These are phyloP conservation scores for Fusarium mexicanum DNA, from an alignment of 2,329 filamentous ascomycete species.

Conservation along the genomic window DNA sequence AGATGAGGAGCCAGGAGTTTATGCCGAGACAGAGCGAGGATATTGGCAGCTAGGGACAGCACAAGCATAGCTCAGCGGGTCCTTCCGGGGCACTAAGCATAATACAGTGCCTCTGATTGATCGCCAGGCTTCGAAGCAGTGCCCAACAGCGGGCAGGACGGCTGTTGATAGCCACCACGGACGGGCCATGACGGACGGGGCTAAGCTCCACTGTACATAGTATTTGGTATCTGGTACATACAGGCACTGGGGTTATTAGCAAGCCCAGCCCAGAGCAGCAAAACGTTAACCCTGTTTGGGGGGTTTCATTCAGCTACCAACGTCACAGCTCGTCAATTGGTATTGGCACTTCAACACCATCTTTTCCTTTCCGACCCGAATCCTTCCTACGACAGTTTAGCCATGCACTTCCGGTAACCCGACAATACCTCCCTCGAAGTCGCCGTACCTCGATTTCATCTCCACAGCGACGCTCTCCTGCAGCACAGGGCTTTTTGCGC, in stretches of 20 bases:
- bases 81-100: conserved; percentile 43
- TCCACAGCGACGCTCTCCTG: conserved; percentile 8
- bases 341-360: conserved; percentile 31
- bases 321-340: conserved; percentile 38
- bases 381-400: conserved; percentile 11
- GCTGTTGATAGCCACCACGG: conserved; percentile 32
- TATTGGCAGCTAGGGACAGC: conserved; percentile 7
- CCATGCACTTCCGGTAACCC: conserved; percentile 39
- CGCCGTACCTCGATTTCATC: conserved; percentile 4
- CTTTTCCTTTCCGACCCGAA: conserved; percentile 19
- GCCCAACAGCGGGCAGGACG: conserved; percentile 20
- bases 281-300: conserved; percentile 28
- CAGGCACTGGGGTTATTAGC: conserved; percentile 18
- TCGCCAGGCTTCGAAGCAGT: conserved; percentile 17
- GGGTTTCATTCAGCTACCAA: conserved; percentile 32
- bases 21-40: conserved; percentile 44
- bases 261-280: conserved; percentile 5
- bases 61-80: conserved; percentile 36
- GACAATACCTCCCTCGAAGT: conserved; percentile 2
- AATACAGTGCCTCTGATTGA: conserved; percentile 44
- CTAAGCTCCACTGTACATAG: not conserved
- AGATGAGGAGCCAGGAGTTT: conserved; percentile 22
- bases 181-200: conserved; percentile 14
- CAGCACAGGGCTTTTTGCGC: conserved; percentile 22
- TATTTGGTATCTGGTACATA: not conserved